Conservation (phyloP, 1,284 basidiomycete genomes). For the Meira miltonrushii region DNA sequence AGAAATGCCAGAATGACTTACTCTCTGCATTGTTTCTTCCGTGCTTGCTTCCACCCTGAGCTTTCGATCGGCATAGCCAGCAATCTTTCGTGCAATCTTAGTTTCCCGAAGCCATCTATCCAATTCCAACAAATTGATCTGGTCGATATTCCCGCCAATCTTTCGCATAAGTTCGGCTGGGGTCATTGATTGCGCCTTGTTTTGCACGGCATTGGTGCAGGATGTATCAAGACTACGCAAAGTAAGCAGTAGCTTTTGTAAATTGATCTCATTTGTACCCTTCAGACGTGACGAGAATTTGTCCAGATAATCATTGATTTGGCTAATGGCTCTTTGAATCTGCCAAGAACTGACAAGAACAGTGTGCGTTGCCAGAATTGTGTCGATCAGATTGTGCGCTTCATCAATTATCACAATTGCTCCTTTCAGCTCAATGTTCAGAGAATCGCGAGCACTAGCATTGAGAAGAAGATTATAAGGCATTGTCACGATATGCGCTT, state of each 20-base stretch:
- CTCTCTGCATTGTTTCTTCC: conserved; percentile 34
- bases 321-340: conserved; percentile 65
- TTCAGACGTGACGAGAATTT: conserved; percentile 74
- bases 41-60: conserved; percentile 57
- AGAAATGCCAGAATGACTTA: conserved; percentile 59
- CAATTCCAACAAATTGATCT: conserved; percentile 66
- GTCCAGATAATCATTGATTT: conserved; percentile 72
- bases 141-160: conserved; percentile 67
- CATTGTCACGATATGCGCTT: conserved; percentile 84
- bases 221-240: conserved; percentile 12
- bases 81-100: conserved; percentile 65
- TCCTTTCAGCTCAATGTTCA: conserved; percentile 71
- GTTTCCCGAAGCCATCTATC: conserved; percentile 76
- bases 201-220: not conserved
- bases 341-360: conserved; percentile 63
- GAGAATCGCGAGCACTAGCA: conserved; percentile 73
- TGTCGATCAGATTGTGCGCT: conserved; percentile 73
- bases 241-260: conserved; percentile 63
- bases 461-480: conserved; percentile 91
- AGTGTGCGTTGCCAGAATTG: conserved; percentile 79
- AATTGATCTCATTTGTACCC: conserved; percentile 68
- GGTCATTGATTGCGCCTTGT: conserved; percentile 62
- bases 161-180: conserved; percentile 62
- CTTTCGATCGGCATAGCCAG: conserved; percentile 70
- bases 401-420: conserved; percentile 85